Percentiles rank a stretch among this genome's conserved stretches.
Conservation (phyloP, 2,329 filamentous ascomycete species). For the Truncatella angustata region DNA sequence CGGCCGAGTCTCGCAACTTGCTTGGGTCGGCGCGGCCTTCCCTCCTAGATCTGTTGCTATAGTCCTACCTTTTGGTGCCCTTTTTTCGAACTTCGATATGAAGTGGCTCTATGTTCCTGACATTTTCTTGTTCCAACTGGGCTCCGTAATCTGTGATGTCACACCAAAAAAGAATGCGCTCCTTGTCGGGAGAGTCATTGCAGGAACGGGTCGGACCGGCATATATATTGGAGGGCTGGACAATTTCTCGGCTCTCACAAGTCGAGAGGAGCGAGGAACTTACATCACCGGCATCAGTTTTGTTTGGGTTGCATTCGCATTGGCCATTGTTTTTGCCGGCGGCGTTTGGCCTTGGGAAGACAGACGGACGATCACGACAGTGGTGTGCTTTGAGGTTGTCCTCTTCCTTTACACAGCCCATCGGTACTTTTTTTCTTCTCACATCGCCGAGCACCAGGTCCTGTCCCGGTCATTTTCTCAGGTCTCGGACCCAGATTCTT, state of each 20-base stretch:
- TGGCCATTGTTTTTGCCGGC: slow-evolving; percentile 53
- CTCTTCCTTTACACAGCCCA: slow-evolving; percentile 43
- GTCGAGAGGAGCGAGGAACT: slow-evolving; percentile 20
- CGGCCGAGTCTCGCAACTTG: slow-evolving; percentile 30
- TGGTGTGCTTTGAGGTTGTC: slow-evolving; percentile 39
- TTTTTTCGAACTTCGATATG: slow-evolving; percentile 37
- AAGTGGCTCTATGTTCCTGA: slow-evolving; percentile 32
- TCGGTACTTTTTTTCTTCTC: slow-evolving; percentile 39
- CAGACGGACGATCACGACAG: slow-evolving; percentile 42
- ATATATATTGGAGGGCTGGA: slow-evolving; percentile 34
- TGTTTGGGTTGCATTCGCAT: slow-evolving; percentile 36
- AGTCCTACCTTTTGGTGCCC: slow-evolving; percentile 31
- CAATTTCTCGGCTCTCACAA: slow-evolving; percentile 23
- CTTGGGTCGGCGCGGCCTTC: slow-evolving; percentile 37
- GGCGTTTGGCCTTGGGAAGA: slow-evolving; percentile 44
- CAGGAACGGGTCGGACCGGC: slow-evolving; percentile 41
- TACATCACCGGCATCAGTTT: slow-evolving; percentile 28
- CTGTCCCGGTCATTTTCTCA: slow-evolving; percentile 40
- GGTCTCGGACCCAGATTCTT: slow-evolving; percentile 18
- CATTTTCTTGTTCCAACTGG: slow-evolving; percentile 14
- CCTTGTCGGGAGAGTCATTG: slow-evolving; percentile 44
- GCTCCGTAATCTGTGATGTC: slow-evolving; percentile 36
- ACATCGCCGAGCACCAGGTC: slow-evolving; percentile 35
- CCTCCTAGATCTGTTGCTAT: slow-evolving; percentile 35
- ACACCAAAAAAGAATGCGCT: slow-evolving; percentile 41